These are phyloP conservation scores for Talaromyces atroroseus DNA, from an alignment of 2,329 filamentous ascomycete genomes.

Conservation along the genomic window DNA sequence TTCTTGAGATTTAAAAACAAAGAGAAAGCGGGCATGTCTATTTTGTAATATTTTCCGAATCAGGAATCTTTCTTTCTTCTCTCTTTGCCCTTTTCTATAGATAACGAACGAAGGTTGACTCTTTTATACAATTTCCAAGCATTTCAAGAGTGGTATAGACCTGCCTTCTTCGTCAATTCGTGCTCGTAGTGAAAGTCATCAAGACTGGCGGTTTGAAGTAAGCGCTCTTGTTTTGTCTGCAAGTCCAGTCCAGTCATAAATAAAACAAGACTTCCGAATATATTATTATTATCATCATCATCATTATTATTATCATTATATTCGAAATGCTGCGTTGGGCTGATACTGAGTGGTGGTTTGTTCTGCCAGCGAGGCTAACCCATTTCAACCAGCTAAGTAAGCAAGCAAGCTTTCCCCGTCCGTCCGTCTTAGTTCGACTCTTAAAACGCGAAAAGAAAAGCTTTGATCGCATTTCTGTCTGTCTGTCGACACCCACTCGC, in stretches of 20 bases:
- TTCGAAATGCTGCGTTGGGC: no score
- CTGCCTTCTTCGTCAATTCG: no score
- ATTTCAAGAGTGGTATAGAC: background rate
- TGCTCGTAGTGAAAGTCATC: no score
- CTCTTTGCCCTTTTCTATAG: slow-evolving; percentile 2
- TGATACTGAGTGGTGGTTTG: no score
- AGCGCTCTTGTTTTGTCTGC: no score
- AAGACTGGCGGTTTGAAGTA: no score
- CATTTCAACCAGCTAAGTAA: background rate
- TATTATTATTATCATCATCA: no score
- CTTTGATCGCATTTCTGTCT: background rate
- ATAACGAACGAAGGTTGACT: slow-evolving; percentile 7
- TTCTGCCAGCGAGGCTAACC: background rate
- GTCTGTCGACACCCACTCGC: background rate
- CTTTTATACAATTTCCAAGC: background rate
- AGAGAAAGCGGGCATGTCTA: background rate
- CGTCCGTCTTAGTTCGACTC: background rate
- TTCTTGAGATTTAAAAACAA: background rate
- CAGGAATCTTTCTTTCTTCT: slow-evolving; percentile 9
- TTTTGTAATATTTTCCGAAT: background rate
- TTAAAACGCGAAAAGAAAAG: background rate
- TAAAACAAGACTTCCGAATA: no score
- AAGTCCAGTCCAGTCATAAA: no score
- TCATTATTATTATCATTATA: no score
- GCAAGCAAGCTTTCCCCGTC: background rate